Evolutionary conservation across 169 alveolate genomes (phyloP), one percentile per base, ranked within the genome.

Genomic region (Plasmodium chabaudi): DNA sequence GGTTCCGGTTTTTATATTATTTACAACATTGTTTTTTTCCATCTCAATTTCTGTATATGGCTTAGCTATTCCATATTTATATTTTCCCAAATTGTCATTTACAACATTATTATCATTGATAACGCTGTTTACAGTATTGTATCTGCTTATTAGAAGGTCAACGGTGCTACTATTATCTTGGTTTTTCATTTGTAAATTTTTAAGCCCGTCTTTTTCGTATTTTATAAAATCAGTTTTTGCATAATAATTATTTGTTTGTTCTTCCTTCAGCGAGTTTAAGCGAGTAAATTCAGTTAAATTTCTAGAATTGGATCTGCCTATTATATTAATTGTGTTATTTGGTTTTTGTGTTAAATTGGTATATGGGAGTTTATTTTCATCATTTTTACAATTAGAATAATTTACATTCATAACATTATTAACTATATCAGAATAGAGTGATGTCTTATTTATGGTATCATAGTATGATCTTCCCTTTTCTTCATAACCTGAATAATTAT

Each of bases 201-300:
- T 74, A 0, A 23, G 12, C 9, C 25, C 34, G 39, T 51, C 19
- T 21, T 65, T 44, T 19, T 65, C 82, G 10, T 13, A 74, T 27
- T 60, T 74, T 25, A 55, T 46, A 60, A 59, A 74, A 10, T 60
- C 42, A 46, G 64, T 69, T 64, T 79, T 69, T 60, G n/a, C 64
- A 39, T 21, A 79, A 57, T 51, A 51, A 25, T 69, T 53, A 69
- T 47, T n/a, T 39, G 27, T 42, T 10, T 34, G n/a, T 7, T 51
- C 64, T 34, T 79, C 71, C 39, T 65, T 79, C 9, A 56, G 25
- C 3, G 42, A 49, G 13, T 44, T n/a, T 6, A 65, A 57, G 25
- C 56, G 64, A 12, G 17, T 79, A 7, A 44, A 34, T 21, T 79
- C 82, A n/a, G 44, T 64, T 39, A 46, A 19, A 42, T 51, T 55